Evolutionary conservation across 169 alveolate genomes (phyloP).

Genomic region (Cryptosporidium sp.): DNA sequence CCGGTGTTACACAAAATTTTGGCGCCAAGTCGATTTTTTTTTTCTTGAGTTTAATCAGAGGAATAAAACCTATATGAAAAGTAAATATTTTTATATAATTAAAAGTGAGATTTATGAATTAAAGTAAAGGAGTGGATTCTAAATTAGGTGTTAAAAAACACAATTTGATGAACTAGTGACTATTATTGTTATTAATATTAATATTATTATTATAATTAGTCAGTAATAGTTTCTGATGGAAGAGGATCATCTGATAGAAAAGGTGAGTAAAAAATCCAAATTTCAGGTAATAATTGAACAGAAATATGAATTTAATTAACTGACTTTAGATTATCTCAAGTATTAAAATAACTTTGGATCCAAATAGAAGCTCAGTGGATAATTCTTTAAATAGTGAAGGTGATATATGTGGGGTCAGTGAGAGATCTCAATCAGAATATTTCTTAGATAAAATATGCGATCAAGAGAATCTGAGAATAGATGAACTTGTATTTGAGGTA

Average conservation of each 20-base stretch:
- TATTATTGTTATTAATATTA: too few species aligned
- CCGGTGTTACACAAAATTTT: not conserved
- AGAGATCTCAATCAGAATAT: constrained; percentile 13
- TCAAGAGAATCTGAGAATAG: not conserved
- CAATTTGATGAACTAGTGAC: not conserved
- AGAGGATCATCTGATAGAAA: constrained; percentile 25
- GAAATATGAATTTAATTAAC: not conserved
- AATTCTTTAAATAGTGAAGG: not conserved
- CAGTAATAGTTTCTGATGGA: constrained; percentile 13
- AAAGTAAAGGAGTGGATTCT: not conserved
- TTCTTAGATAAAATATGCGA: constrained; percentile 5
- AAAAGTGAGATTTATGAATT: not conserved
- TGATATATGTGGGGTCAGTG: not conserved
- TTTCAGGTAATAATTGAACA: not conserved
- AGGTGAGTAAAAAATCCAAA: constrained; percentile 18
- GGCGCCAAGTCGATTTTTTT: not conserved
- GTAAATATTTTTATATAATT: too few species aligned
- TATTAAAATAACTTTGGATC: constrained; percentile 1
- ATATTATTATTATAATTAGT: not conserved
- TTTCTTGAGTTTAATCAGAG: not conserved
- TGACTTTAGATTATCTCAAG: constrained; percentile 1
- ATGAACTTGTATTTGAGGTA: constrained; percentile 10
- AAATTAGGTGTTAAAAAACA: not conserved
- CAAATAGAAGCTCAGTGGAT: not conserved
- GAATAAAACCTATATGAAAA: not conserved